Evolutionary conservation across 768 basidiomycete species (phyloP), one percentile per base, ranked within the genome.

Genomic region (Lactarius indigo): DNA sequence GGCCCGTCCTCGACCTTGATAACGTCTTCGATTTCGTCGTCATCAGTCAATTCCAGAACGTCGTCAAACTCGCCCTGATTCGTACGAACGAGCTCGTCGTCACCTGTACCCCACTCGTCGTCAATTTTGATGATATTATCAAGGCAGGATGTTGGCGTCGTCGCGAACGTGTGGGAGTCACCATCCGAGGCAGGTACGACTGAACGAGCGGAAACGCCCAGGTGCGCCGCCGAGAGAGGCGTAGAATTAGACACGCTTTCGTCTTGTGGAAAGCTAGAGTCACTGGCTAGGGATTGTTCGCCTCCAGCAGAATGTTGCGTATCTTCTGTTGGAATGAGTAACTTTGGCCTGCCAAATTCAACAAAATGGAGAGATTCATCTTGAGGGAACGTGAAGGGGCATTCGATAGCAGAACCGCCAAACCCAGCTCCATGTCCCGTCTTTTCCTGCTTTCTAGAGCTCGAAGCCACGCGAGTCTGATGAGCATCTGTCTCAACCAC

Each of bases 51-150:
- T 64, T 73, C 72, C 33, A 63, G 52, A 30, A 59, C 47, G 13
- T 17, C 54, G n/a, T 59, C 37, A 50, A 61, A 37, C 72, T 54
- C 76, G 73, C n/a, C 76, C 76, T 63, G 77, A 72, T 23, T 75
- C 70, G 64, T 74, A 76, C 8, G 64, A 35, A 61, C 63, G 10
- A 82, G 74, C 74, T 89, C 92, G 69, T 94, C 92, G 70, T 93
- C 91, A 13, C 85, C 90, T 71, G 79, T 86, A 52, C 79, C 84
- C 91, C 91, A 92, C 8, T 86, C 85, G 37, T 83, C 82, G 20
- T 78, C 79, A 30, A 70, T 73, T 44, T 62, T 57, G 12, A 70
- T 66, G 28, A 62, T 33, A 26, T 26, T 28, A 3, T 63, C 63
- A 39, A 26, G 47, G 23, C 17, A 15, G 31, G 39, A 13, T 13